Conservation (phyloP, 108 stramenopile genomes). For the Nitzschia sp. region DNA sequence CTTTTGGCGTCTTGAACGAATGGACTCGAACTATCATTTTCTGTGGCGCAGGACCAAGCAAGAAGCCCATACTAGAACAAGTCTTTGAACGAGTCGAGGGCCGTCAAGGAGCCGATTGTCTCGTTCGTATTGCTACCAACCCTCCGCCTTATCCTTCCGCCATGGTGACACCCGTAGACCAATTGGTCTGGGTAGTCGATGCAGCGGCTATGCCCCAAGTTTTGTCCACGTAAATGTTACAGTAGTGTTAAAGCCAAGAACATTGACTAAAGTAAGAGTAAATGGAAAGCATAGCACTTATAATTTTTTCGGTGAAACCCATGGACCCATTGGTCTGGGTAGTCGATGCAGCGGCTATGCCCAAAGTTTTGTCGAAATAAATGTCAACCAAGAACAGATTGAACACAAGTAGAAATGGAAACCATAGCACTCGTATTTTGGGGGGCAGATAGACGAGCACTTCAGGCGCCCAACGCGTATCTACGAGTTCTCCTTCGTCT, state of each 20-base stretch:
- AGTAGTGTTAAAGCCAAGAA: no score
- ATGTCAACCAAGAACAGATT: no score
- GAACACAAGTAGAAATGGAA: no score
- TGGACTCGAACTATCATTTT: slow-evolving; percentile 72
- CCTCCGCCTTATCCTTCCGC: slow-evolving; percentile 77
- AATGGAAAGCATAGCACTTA: no score
- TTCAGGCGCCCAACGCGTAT: no score
- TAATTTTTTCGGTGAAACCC: slow-evolving; percentile 78
- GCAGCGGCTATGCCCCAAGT: slow-evolving; percentile 46
- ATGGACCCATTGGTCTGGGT: slow-evolving; percentile 61
- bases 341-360: slow-evolving; percentile 70
- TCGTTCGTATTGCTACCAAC: slow-evolving; percentile 12
- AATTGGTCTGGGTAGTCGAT: slow-evolving; percentile 81
- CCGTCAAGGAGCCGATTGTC: background rate
- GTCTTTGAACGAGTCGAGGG: slow-evolving; percentile 40
- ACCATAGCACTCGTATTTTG: no score
- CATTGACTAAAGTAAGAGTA: no score
- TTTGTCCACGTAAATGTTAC: no score
- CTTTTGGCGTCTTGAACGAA: slow-evolving; percentile 78
- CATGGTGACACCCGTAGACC: slow-evolving; percentile 58
- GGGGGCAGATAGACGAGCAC: no score
- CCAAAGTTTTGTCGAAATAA: background rate
- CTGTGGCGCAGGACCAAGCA: slow-evolving; percentile 78
- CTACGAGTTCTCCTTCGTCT: no score
- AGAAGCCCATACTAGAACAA: slow-evolving; percentile 59